Evolutionary conservation across 768 basidiomycete genomes (phyloP).

Genomic region (Hericium rajendrae): DNA sequence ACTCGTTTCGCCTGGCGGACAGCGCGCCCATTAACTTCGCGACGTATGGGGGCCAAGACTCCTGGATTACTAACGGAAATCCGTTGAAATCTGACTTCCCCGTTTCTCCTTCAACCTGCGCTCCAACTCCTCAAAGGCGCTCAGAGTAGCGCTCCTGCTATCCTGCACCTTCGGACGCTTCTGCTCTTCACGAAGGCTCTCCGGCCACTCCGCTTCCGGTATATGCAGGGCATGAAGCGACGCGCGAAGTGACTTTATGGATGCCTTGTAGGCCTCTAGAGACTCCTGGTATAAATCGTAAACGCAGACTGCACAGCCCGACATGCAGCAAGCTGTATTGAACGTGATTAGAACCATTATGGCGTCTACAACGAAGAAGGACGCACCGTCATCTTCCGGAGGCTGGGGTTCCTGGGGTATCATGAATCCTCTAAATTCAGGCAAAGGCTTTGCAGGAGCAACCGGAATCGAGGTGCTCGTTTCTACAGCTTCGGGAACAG

Average conservation of each 20-base stretch:
- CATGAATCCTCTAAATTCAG: conserved; percentile 40
- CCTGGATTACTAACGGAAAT: too few species aligned
- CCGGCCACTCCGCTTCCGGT: conserved; percentile 60
- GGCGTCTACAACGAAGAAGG: neutral
- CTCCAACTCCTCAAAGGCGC: conserved; percentile 70
- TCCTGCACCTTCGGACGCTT: conserved; percentile 9
- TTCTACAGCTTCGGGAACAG: neutral
- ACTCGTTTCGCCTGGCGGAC: too few species aligned
- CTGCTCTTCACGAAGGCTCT: conserved; percentile 28
- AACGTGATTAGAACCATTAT: neutral
- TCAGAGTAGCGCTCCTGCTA: conserved; percentile 30
- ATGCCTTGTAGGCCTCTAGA: conserved; percentile 48
- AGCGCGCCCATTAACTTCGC: too few species aligned
- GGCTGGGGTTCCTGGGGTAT: conserved; percentile 54
- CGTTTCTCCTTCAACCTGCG: conserved; percentile 41
- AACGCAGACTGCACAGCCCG: conserved; percentile 86
- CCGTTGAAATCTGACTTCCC: too few species aligned
- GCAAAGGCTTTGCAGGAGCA: conserved; percentile 6
- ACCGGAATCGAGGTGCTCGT: too few species aligned
- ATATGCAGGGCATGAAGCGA: conserved; percentile 39
- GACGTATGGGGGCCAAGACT: too few species aligned
- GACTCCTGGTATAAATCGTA: conserved; percentile 82
- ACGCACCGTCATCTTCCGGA: conserved; percentile 59
- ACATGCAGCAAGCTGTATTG: conserved; percentile 83
- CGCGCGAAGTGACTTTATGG: conserved; percentile 38